phyloP scores from a whole-genome alignment of 345 rosid genomes.

The Eucalyptus polybractea region DNA sequence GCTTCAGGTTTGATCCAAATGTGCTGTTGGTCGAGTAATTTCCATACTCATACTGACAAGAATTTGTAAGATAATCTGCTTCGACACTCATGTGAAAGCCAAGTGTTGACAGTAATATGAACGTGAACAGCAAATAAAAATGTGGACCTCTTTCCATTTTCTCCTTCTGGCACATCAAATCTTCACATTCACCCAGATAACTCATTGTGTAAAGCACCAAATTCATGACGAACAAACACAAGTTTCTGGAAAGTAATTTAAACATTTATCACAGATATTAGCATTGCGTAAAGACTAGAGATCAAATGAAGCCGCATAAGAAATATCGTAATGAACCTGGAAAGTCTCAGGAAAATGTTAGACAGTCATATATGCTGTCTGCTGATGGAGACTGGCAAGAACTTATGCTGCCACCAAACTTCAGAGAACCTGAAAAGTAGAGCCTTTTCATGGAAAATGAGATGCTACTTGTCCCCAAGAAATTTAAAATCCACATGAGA shows the following conservation, averaged over 20 bases:
- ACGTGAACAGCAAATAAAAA: neutral
- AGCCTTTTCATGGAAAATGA: neutral
- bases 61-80: neutral
- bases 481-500: neutral
- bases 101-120: neutral
- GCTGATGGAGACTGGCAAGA: neutral
- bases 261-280: neutral
- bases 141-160: neutral
- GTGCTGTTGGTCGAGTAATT: neutral
- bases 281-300: neutral
- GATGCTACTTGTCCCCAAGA: neutral
- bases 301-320: neutral
- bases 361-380: neutral
- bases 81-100: neutral
- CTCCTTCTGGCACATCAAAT: neutral
- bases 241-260: neutral
- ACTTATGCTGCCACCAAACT: neutral
- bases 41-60: neutral
- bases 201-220: neutral
- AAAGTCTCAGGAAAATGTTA: neutral
- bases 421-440: neutral
- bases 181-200: neutral
- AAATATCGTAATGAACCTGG: neutral
- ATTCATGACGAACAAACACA: neutral
- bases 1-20: neutral